Evolutionary conservation across 495 filamentous ascomycete genomes (phyloP).

Genomic region (Hypoxylon trugodes): DNA sequence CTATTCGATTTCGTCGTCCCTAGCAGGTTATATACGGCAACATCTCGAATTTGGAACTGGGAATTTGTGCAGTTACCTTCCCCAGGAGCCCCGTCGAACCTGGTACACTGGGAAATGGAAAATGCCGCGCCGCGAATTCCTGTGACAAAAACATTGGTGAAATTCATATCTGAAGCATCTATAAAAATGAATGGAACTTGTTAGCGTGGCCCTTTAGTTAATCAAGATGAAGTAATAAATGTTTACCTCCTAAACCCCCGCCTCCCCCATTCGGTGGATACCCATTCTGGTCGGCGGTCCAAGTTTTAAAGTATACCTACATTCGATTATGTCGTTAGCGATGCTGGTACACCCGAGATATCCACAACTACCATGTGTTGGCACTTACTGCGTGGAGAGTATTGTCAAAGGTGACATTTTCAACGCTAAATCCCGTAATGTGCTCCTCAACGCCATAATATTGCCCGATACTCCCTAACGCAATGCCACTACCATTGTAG

Average conservation of each 20-base stretch:
- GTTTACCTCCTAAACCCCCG: not conserved
- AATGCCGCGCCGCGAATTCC: not conserved
- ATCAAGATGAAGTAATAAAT: not conserved
- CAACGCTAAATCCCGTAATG: not conserved
- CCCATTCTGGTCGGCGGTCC: conserved; percentile 2
- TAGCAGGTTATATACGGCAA: not conserved
- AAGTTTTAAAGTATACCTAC: conserved; percentile 3
- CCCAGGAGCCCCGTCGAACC: conserved; percentile 1
- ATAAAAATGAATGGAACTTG: not conserved
- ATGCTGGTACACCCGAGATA: not conserved
- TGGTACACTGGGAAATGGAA: not conserved
- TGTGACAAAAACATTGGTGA: not conserved
- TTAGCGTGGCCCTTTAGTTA: not conserved
- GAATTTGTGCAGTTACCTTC: conserved; percentile 7
- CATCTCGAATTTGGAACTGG: not conserved
- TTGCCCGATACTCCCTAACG: not conserved
- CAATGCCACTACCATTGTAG: not conserved
- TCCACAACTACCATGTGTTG: no score
- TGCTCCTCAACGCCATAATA: not conserved
- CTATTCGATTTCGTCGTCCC: not conserved
- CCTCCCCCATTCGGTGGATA: conserved; percentile 2
- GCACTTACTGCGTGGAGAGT: not conserved
- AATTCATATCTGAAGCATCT: conserved; percentile 1
- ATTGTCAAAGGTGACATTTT: not conserved
- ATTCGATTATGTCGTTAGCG: not conserved